phyloP scores from a whole-genome alignment of 2,329 filamentous ascomycete species.

The Teratosphaeria pseudoeucalypti region DNA sequence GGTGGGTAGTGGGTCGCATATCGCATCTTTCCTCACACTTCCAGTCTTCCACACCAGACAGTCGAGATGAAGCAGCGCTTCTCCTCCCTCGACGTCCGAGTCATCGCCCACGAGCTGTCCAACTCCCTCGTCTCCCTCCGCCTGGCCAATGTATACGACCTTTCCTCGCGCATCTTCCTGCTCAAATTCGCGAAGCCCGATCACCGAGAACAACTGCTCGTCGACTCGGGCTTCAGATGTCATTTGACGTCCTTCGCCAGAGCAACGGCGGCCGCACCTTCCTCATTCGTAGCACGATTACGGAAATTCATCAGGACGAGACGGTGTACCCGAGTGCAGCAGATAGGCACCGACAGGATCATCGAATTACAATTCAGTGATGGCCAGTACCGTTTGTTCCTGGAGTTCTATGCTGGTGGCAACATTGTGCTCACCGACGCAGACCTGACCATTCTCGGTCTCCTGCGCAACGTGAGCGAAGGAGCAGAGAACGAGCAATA shows the following conservation, averaged over 20 bases:
- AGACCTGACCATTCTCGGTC: conserved; percentile 68
- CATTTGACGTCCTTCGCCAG: conserved; percentile 87
- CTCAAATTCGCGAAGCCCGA: conserved; percentile 91
- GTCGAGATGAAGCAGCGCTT: conserved; percentile 63
- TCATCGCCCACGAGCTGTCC: conserved; percentile 88
- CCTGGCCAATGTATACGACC: conserved; percentile 88
- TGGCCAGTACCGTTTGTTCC: conserved; percentile 73
- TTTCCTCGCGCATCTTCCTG: conserved; percentile 89
- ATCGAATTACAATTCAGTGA: conserved; percentile 90
- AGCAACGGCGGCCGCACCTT: conserved; percentile 73
- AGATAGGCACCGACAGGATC: conserved; percentile 87
- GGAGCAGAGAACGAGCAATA: conserved; percentile 78
- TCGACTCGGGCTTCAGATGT: conserved; percentile 93
- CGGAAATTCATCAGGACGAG: conserved; percentile 83
- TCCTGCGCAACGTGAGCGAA: conserved; percentile 71
- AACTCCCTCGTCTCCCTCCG: conserved; percentile 65
- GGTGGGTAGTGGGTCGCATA: not conserved
- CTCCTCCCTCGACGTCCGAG: conserved; percentile 69
- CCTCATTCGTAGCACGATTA: conserved; percentile 71
- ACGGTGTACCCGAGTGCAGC: conserved; percentile 66
- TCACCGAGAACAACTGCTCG: conserved; percentile 75
- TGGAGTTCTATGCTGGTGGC: conserved; percentile 94
- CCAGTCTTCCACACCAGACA: not conserved
- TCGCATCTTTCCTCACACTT: not conserved
- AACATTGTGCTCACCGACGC: conserved; percentile 89